A percentile compares a stretch with the other conserved stretches of the same genome.
Evolutionary conservation across 2,329 filamentous ascomycete genomes (phyloP).

Genomic region (Pseudogymnoascus sp.): DNA sequence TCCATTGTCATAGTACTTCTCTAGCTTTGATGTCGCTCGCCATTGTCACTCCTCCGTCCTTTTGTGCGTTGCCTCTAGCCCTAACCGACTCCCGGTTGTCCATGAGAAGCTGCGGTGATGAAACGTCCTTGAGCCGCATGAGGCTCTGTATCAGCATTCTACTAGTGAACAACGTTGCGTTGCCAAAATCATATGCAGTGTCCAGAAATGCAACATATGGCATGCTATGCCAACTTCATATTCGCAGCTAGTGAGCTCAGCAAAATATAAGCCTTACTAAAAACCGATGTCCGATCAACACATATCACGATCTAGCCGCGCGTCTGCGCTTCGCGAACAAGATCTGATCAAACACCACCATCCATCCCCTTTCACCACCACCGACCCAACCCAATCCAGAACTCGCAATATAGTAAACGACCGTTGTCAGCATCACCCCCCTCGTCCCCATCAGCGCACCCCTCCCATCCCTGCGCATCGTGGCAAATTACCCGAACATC

Average conservation of each 20-base stretch:
- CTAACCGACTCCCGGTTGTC: neutral
- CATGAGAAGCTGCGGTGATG: neutral
- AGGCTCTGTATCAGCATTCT: neutral
- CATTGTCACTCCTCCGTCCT: neutral
- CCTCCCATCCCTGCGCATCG: neutral
- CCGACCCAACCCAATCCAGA: neutral
- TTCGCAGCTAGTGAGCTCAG: neutral
- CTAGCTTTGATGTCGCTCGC: neutral
- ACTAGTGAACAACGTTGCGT: neutral
- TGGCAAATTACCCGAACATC: neutral
- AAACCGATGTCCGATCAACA: neutral
- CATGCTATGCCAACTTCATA: neutral
- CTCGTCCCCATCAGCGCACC: neutral
- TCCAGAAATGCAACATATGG: neutral
- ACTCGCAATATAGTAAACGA: neutral
- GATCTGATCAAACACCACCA: neutral
- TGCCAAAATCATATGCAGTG: neutral
- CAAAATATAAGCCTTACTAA: neutral
- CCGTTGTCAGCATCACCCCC: neutral
- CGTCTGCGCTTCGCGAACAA: neutral
- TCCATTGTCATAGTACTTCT: neutral
- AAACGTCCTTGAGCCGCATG: neutral
- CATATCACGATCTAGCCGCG: neutral
- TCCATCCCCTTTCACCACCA: neutral
- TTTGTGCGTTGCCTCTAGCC: neutral